Base-by-base conservation (phyloP, 345 rosid genomes). In the Limnanthes douglasii region DNA sequence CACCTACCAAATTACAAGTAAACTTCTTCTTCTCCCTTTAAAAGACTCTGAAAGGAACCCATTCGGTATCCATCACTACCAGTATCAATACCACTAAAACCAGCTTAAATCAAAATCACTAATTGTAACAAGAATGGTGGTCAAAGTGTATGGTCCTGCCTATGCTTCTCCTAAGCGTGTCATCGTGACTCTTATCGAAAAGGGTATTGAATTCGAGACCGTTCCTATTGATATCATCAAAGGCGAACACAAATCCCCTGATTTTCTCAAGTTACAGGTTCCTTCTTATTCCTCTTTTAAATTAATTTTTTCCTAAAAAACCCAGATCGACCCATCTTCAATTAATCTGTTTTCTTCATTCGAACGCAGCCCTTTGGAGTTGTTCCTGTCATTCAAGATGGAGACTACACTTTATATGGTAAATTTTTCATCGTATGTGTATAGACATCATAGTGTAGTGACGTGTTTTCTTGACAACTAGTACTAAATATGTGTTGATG, bases 321-420 rank as follows among this genome's bases (percentile, higher is more conserved):
- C 2, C 8, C 5, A 16, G 22, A 15, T 8, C 0, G 37, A 32
- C 13, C n/a, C 6, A n/a, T 17, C 33, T 46, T 54, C 43, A 46
- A 6, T 40, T 31, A 11, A 15, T 36, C 12, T 17, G 11, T 11
- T 27, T 18, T 18, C 31, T 20, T 26, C 31, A 6, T 9, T 36
- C 15, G 36, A 3, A 21, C 45, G 15, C 60, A 76, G 94, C 94
- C 94, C 54, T 81, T 76, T 36, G 88, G 88, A 51, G 18, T 50
- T 1, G 39, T 73, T 36, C 94, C 84, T 31, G 70, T 71, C n/a
- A 55, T 72, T 52, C 60, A 68, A 46, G 88, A 81, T 45, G 94
- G 75, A 34, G 88, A 81, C 44, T 71, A 51, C 43, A 66, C 45
- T 20, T 45, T 53, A 36, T 53, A 45, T 20, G 59, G 59, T 53